These are phyloP conservation scores for Leptodermis oblonga DNA, from an alignment of 257 asterid species.

Conservation along the genomic window DNA sequence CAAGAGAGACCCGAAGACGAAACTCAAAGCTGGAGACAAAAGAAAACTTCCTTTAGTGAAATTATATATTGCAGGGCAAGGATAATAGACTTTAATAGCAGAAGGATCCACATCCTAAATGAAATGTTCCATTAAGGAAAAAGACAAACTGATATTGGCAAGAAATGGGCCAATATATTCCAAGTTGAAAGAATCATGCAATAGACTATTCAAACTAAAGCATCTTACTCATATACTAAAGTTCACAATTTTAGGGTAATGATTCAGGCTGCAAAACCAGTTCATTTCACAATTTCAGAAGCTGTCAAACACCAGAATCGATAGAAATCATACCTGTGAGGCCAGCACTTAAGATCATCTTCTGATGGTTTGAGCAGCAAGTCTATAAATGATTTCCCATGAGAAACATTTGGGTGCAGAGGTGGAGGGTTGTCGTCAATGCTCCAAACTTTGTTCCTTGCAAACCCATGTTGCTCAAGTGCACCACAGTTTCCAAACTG, in stretches of 20 bases:
- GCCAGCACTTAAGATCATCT: slow-evolving; percentile 87
- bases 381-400: slow-evolving; percentile 72
- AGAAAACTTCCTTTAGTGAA: slow-evolving; percentile 12
- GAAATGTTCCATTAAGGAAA: not conserved
- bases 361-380: slow-evolving; percentile 79
- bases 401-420: slow-evolving; percentile 44
- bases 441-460: slow-evolving; percentile 75
- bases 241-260: not conserved
- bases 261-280: not conserved
- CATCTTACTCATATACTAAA: not conserved
- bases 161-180: not conserved
- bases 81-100: not conserved
- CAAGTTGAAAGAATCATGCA: not conserved
- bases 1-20: slow-evolving; percentile 74
- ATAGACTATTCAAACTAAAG: not conserved
- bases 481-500: slow-evolving; percentile 72
- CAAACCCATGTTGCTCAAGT: slow-evolving; percentile 81
- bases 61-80: not conserved
- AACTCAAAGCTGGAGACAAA: slow-evolving; percentile 58
- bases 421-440: slow-evolving; percentile 82
- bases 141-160: not conserved
- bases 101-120: not conserved
- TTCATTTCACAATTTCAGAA: not conserved
- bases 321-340: slow-evolving; percentile 54
- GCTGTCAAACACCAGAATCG: not conserved